These are phyloP conservation scores for Boletellus ananas DNA, from an alignment of 768 basidiomycete species.

Conservation along the genomic window DNA sequence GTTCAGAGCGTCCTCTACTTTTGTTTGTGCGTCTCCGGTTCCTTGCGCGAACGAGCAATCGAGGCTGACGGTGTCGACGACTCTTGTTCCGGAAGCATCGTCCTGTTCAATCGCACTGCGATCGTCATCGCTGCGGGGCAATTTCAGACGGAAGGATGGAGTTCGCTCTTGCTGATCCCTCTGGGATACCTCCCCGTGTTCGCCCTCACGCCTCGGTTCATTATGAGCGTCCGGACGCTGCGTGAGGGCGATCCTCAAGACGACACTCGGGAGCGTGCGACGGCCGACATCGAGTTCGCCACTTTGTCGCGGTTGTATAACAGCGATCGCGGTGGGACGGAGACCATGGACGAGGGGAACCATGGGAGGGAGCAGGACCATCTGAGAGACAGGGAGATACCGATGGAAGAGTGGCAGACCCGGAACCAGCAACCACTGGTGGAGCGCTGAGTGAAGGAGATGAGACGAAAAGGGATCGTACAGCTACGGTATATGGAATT, in stretches of 20 bases:
- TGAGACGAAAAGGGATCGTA: no score
- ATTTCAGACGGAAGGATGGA: slow-evolving; percentile 3
- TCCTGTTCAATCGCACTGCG: slow-evolving; percentile 6
- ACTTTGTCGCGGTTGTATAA: background rate
- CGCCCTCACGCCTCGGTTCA: slow-evolving; percentile 10
- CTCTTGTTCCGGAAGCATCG: background rate
- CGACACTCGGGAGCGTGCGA: background rate
- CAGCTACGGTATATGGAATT: no score
- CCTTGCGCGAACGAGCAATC: no score
- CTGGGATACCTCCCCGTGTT: slow-evolving; percentile 6
- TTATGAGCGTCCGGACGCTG: slow-evolving; percentile 4
- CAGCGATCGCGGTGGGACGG: background rate
- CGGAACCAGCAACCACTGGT: no score
- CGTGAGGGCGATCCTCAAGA: background rate
- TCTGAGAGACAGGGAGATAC: background rate
- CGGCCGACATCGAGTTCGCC: background rate
- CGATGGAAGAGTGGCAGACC: background rate
- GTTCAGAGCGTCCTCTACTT: slow-evolving; percentile 9
- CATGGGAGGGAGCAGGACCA: background rate
- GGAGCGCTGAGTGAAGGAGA: no score
- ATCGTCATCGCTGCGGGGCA: slow-evolving; percentile 1
- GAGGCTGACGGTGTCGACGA: background rate
- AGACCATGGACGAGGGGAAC: background rate
- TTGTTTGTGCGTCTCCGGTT: slow-evolving; percentile 5
- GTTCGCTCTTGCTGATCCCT: background rate